A percentile compares a stretch with the other conserved stretches of the same genome.
Conservation (phyloP, 352 stramenopile genomes). For the Pythium inflatum region DNA sequence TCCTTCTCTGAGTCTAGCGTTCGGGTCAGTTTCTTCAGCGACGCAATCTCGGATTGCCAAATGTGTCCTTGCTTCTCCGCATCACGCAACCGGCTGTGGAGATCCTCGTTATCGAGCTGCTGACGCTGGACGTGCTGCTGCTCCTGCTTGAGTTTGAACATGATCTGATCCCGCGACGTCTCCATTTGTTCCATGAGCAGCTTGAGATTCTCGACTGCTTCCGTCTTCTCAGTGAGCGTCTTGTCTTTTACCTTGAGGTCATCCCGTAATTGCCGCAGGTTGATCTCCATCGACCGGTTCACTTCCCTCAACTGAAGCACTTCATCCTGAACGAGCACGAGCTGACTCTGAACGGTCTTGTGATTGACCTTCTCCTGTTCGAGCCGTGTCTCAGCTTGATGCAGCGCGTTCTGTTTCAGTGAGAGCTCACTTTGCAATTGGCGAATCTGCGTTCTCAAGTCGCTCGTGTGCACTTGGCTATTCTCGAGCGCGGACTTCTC, state of each 20-base stretch:
- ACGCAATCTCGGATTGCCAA: conserved; percentile 54
- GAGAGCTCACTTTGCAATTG: conserved; percentile 69
- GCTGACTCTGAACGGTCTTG: conserved; percentile 61
- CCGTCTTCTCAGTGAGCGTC: conserved; percentile 64
- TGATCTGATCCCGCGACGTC: conserved; percentile 75
- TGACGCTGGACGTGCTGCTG: conserved; percentile 67
- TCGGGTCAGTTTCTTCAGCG: conserved; percentile 70
- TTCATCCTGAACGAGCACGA: conserved; percentile 64
- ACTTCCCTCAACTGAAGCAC: conserved; percentile 57
- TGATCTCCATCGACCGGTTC: conserved; percentile 56
- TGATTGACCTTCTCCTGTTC: conserved; percentile 68
- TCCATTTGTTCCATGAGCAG: conserved; percentile 84
- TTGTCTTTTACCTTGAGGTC: conserved; percentile 62
- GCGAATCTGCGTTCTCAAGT: conserved; percentile 63
- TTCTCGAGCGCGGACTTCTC: conserved; percentile 60
- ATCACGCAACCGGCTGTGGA: conserved; percentile 51
- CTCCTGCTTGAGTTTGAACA: conserved; percentile 78
- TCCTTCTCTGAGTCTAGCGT: conserved; percentile 80
- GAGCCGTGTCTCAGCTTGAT: conserved; percentile 66
- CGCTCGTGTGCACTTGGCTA: conserved; percentile 55
- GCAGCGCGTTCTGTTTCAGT: conserved; percentile 48
- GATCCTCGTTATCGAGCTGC: conserved; percentile 54
- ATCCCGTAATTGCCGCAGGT: conserved; percentile 60
- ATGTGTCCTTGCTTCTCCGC: conserved; percentile 49
- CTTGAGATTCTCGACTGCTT: conserved; percentile 69